Evolutionary conservation across 1,284 basidiomycete species (phyloP), one percentile per base, ranked within the genome.

Genomic region (Phylloboletellus chloephorus): DNA sequence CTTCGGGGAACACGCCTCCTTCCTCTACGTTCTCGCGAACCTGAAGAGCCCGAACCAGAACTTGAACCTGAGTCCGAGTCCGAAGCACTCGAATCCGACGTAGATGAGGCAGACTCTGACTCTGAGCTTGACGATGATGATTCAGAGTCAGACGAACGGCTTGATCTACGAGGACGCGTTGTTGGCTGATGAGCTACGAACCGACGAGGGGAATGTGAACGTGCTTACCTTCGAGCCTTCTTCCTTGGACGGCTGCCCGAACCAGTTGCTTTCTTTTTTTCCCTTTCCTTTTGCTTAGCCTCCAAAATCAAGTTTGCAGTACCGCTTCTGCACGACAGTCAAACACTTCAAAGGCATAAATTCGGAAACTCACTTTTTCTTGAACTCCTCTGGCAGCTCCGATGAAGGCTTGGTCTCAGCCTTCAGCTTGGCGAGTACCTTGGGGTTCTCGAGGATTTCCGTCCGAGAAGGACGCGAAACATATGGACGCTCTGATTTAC

Each of bases 311-410:
- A 75, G 52, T 88, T 78, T 19, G 86, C 84, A 9, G 74, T 79
- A 2, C 85, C 85, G 16, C 61, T 71, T 58, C 83, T 87, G 30
- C 29, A 34, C 22, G 28, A 44, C 16, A 19, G 24, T 64, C 25
- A 52, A 38, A 23, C 21, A 16, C n/a, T 9, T 16, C 13, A 2
- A 21, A 4, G 16, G 7, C 28, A 17, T 25, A 37, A 26, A 21
- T 15, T 5, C 37, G 11, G 7, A 31, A 6, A 69, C 74, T 29
- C 43, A 87, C 86, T 82, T 82, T 49, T 65, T 75, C 68, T 78
- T 86, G 62, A 88, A 87, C 59, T 88, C 86, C 46, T 87, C 85
- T 5, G 86, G 85, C 9, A 88, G 76, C 50, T 86, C 83, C 0
- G 82, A 76, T 6, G 77, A 78, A 5, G 85, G 82, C 46, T 79